Percentiles rank a stretch among this genome's conserved stretches.
Conservation (phyloP, 140 eudicot species). For the Senecio squalidus region DNA sequence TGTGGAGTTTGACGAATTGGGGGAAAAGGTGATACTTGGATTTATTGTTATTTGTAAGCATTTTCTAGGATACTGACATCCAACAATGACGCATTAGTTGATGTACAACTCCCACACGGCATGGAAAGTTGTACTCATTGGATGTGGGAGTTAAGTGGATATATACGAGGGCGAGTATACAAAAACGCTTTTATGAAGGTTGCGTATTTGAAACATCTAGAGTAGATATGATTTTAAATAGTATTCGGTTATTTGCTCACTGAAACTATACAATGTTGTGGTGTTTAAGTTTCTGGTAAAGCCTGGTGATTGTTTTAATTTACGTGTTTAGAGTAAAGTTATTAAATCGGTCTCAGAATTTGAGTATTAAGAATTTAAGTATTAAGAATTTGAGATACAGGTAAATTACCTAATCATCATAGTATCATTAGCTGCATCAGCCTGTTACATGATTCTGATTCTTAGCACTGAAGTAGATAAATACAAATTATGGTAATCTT, state of each 20-base stretch:
- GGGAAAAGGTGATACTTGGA: not conserved
- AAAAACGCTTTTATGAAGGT: not conserved
- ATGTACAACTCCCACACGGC: not conserved
- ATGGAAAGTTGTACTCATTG: not conserved
- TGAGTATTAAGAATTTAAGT: too few relatives aligned
- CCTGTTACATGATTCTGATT: too few relatives aligned
- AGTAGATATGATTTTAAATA: not conserved
- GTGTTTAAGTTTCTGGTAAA: too few relatives aligned
- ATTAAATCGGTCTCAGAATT: too few relatives aligned
- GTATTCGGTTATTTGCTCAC: too few relatives aligned
- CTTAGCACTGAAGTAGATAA: too few relatives aligned
- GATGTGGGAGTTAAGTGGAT: conserved; percentile 4
- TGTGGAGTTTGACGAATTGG: not conserved
- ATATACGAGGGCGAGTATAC: not conserved
- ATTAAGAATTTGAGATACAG: too few relatives aligned
- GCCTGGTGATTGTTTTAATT: too few relatives aligned
- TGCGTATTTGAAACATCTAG: not conserved
- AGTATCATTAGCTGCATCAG: too few relatives aligned
- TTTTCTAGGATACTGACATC: not conserved
- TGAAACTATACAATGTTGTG: too few relatives aligned
- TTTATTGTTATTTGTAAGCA: not conserved
- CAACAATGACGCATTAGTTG: not conserved
- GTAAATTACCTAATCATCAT: too few relatives aligned
- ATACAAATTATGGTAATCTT: not conserved
- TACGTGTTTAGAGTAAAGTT: too few relatives aligned